Conservation (phyloP, 2,329 filamentous ascomycete genomes). For the Dactylonectria estremocensis region DNA sequence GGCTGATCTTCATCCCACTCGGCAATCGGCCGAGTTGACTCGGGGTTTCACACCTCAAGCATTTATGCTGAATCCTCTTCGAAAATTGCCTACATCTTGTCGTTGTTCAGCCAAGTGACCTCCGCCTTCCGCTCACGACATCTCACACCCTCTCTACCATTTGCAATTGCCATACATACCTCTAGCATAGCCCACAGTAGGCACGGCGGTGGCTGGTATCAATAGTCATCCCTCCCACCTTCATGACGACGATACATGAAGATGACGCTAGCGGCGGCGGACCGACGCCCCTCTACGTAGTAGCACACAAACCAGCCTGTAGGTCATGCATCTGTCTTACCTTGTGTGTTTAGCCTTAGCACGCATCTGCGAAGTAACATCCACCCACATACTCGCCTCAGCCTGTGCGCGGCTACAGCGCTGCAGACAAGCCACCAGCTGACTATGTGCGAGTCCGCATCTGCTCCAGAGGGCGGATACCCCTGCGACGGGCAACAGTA, state of each 20-base stretch:
- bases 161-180: too few relatives aligned
- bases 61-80: conserved; percentile 7
- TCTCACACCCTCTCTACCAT: too few relatives aligned
- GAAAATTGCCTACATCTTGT: background rate
- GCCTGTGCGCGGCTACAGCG: conserved; percentile 28
- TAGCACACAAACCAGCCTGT: conserved; percentile 6
- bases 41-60: conserved; percentile 12
- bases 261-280: conserved; percentile 17
- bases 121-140: background rate
- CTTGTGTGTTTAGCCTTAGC: conserved; percentile 13
- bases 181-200: background rate
- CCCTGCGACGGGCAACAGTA: conserved; percentile 6
- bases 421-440: conserved; percentile 28
- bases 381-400: conserved; percentile 16
- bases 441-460: conserved; percentile 27
- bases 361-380: conserved; percentile 15
- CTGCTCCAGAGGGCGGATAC: conserved; percentile 9
- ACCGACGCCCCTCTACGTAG: conserved; percentile 4
- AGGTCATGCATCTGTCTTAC: conserved; percentile 2
- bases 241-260: conserved; percentile 31
- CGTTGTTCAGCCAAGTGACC: background rate
- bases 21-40: conserved; percentile 16
- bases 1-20: conserved; percentile 42
- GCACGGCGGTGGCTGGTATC: background rate
- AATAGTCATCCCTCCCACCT: conserved; percentile 11